Percentiles rank a stretch among this genome's conserved stretches.
phyloP scores from a whole-genome alignment of 768 basidiomycete species.

The Glaciozyma martinii region DNA sequence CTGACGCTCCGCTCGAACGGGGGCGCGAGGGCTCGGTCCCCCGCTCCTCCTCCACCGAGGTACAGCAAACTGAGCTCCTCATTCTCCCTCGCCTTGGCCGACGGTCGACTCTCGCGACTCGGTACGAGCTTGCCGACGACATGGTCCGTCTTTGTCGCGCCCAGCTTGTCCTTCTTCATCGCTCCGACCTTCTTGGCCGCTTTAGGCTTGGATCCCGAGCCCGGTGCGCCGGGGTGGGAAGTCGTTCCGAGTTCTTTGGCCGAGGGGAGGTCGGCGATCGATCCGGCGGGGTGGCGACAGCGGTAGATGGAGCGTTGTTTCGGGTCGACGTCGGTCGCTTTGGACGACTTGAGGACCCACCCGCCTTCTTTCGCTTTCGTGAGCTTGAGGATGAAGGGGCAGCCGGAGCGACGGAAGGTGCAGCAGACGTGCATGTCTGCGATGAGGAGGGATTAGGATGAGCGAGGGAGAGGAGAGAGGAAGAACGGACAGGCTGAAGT shows the following conservation, averaged over 20 bases:
- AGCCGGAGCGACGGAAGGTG: constrained; percentile 19
- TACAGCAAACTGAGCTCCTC: neutral
- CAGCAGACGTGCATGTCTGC: constrained; percentile 29
- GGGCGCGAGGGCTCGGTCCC: constrained; percentile 12
- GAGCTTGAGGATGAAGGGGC: constrained; percentile 25
- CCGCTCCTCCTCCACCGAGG: neutral
- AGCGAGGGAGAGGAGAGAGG: too few species aligned
- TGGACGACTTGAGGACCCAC: constrained; percentile 15
- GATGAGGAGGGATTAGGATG: too few species aligned
- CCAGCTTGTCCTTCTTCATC: neutral
- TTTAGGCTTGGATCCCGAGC: neutral
- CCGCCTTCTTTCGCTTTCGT: constrained; percentile 26
- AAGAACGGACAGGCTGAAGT: constrained; percentile 10
- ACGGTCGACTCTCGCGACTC: neutral
- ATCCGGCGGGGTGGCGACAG: constrained; percentile 21
- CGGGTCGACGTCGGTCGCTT: constrained; percentile 2
- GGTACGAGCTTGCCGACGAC: neutral
- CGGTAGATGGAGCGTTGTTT: constrained; percentile 23
- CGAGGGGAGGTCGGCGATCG: neutral
- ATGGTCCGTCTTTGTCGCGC: neutral
- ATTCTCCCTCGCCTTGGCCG: neutral
- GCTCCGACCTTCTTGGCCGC: neutral
- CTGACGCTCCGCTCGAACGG: constrained; percentile 23
- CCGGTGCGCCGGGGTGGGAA: neutral
- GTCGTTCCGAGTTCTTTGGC: neutral